These are phyloP conservation scores for Ambrosia trifida DNA, from an alignment of 129 eudicot species.

Conservation along the genomic window DNA sequence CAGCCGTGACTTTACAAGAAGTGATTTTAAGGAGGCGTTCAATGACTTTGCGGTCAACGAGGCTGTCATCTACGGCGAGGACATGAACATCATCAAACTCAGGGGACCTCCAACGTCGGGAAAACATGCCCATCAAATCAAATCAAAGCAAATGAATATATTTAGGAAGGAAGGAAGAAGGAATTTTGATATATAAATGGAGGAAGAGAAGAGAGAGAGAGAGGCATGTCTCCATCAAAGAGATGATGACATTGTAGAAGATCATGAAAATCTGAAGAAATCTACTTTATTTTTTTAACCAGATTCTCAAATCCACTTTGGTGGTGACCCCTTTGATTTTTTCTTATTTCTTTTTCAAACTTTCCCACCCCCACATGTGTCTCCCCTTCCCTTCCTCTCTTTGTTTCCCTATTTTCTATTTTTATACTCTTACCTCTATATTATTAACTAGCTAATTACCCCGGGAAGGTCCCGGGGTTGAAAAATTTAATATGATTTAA, in stretches of 20 bases:
- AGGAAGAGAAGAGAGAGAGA: not conserved
- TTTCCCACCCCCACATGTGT: slow-evolving; percentile 27
- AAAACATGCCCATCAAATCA: slow-evolving; percentile 51
- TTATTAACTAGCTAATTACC: too few relatives aligned
- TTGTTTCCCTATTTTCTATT: too few relatives aligned
- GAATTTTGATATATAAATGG: slow-evolving; percentile 21
- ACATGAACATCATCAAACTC: slow-evolving; percentile 62
- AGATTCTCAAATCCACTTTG: slow-evolving; percentile 97
- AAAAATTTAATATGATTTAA: too few relatives aligned
- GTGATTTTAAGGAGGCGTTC: slow-evolving; percentile 84
- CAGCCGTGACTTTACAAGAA: slow-evolving; percentile 90
- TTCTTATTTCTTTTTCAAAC: not conserved
- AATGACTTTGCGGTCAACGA: slow-evolving; percentile 82
- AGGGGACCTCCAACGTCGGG: slow-evolving; percentile 51
- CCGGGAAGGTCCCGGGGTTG: too few relatives aligned
- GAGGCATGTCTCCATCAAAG: slow-evolving; percentile 43
- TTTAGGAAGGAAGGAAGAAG: slow-evolving; percentile 4
- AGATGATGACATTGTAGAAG: slow-evolving; percentile 44
- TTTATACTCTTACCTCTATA: too few relatives aligned
- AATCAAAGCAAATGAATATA: not conserved
- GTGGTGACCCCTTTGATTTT: slow-evolving; percentile 49
- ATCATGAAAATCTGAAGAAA: slow-evolving; percentile 43
- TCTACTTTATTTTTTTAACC: slow-evolving; percentile 55
- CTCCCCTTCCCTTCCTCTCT: too few relatives aligned
- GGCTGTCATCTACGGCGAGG: slow-evolving; percentile 88